Conservation (phyloP, 1,139 yeast genomes). For the Yarrowia galli region DNA sequence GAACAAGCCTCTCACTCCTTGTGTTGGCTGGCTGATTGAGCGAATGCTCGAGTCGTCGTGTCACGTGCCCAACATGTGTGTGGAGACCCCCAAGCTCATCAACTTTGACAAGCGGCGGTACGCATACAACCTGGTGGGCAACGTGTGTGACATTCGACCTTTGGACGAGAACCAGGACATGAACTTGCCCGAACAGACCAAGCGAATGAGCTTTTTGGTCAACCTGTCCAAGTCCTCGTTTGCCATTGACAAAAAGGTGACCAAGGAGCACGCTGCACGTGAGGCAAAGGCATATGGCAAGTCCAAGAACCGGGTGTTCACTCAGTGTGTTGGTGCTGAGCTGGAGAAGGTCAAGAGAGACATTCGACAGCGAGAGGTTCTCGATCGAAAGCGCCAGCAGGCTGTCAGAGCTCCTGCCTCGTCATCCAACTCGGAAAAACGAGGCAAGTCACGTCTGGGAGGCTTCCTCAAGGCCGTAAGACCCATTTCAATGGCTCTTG, state of each 20-base stretch:
- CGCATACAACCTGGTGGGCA: constrained; percentile 61
- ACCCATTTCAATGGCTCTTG: constrained; percentile 54
- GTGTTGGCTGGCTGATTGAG: constrained; percentile 80
- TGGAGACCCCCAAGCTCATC: constrained; percentile 62
- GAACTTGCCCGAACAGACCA: constrained; percentile 38
- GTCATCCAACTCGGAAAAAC: constrained; percentile 40
- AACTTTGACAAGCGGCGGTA: constrained; percentile 75
- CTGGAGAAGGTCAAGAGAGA: constrained; percentile 62
- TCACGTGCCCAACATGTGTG: constrained; percentile 70
- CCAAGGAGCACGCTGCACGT: constrained; percentile 54
- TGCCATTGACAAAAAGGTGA: constrained; percentile 47
- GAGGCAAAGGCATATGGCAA: constrained; percentile 55
- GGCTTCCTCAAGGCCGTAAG: constrained; percentile 54
- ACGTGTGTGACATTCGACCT: constrained; percentile 56
- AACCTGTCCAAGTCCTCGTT: constrained; percentile 48
- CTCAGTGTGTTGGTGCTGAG: constrained; percentile 57
- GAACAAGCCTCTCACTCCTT: constrained; percentile 63
- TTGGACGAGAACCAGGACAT: constrained; percentile 40
- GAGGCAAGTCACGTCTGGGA: constrained; percentile 47
- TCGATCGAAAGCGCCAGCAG: constrained; percentile 55
- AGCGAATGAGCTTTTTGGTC: constrained; percentile 46
- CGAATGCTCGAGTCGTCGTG: constrained; percentile 69
- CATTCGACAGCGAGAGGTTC: constrained; percentile 54
- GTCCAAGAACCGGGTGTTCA: constrained; percentile 54
- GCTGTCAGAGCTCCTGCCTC: constrained; percentile 44